Conservation (phyloP, 495 filamentous ascomycete species). For the Talaromyces adpressus region DNA sequence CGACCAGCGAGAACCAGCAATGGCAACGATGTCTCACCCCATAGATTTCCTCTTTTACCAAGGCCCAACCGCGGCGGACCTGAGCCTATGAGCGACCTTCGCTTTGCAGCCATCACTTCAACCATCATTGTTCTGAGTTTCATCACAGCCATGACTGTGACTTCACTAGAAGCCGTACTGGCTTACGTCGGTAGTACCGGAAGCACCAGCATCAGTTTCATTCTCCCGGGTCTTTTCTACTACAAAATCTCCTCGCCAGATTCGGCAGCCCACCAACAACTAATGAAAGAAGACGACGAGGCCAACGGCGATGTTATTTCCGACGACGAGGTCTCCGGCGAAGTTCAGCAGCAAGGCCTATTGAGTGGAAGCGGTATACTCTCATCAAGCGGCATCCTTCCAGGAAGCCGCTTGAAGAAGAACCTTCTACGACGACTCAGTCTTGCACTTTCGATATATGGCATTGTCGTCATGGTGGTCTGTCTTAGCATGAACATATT, state of each 20-base stretch:
- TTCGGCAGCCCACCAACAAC: slow-evolving; percentile 69
- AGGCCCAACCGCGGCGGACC: slow-evolving; percentile 25
- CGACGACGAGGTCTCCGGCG: slow-evolving; percentile 38
- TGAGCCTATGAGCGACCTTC: slow-evolving; percentile 70
- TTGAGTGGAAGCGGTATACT: slow-evolving; percentile 26
- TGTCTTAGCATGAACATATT: slow-evolving; percentile 81
- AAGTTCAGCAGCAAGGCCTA: slow-evolving; percentile 27
- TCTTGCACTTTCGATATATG: slow-evolving; percentile 74
- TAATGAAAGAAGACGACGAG: slow-evolving; percentile 87
- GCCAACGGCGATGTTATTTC: slow-evolving; percentile 32
- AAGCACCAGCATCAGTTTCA: slow-evolving; percentile 91
- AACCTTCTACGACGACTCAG: slow-evolving; percentile 63
- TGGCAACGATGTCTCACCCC: slow-evolving; percentile 38
- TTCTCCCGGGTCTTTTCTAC: slow-evolving; percentile 92
- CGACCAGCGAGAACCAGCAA: slow-evolving; percentile 49
- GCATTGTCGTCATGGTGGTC: slow-evolving; percentile 78
- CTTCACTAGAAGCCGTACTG: slow-evolving; percentile 79
- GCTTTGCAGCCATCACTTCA: slow-evolving; percentile 87
- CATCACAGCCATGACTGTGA: slow-evolving; percentile 81
- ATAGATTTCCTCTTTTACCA: slow-evolving; percentile 33
- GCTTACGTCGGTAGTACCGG: slow-evolving; percentile 95
- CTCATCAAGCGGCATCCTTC: slow-evolving; percentile 39
- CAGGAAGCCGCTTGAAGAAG: slow-evolving; percentile 51
- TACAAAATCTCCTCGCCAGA: slow-evolving; percentile 93
- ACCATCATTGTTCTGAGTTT: slow-evolving; percentile 78